A percentile compares a stretch with the other conserved stretches of the same genome.
Conservation (phyloP, 495 filamentous ascomycete genomes). For the Aeminium ludgeri region DNA sequence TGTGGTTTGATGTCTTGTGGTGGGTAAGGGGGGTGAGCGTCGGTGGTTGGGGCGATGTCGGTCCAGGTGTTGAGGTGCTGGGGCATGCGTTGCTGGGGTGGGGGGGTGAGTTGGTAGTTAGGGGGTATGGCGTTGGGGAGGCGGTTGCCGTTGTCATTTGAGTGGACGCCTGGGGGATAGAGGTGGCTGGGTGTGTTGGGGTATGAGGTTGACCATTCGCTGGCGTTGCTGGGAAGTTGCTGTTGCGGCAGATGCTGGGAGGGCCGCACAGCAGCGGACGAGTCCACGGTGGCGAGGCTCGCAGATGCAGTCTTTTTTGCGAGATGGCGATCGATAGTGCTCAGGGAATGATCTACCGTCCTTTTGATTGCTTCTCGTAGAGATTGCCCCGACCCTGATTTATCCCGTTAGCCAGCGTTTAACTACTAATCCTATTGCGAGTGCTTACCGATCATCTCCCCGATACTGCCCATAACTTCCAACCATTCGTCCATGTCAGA, state of each 20-base stretch:
- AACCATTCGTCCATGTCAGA: constrained; percentile 55
- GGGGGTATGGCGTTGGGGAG: background rate
- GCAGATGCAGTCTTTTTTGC: constrained; percentile 13
- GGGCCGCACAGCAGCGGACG: background rate
- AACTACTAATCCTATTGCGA: background rate
- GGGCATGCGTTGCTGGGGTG: background rate
- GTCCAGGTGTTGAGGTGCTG: background rate
- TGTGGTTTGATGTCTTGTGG: background rate
- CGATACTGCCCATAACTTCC: constrained; percentile 47
- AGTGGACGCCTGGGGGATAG: background rate
- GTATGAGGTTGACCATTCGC: background rate
- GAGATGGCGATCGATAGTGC: constrained; percentile 17
- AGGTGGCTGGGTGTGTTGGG: background rate
- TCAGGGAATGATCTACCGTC: constrained; percentile 21
- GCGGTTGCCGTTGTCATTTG: background rate
- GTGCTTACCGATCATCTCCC: constrained; percentile 41
- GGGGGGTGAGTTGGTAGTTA: background rate
- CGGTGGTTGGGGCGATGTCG: background rate
- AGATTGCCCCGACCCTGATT: constrained; percentile 25
- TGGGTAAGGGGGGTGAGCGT: background rate
- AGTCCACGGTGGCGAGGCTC: background rate
- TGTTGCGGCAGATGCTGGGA: background rate
- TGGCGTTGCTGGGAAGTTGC: background rate
- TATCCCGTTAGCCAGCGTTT: background rate
- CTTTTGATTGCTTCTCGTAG: constrained; percentile 21